Base-by-base conservation (phyloP, 139 green algal genomes). In the Chlorella sp. region DNA sequence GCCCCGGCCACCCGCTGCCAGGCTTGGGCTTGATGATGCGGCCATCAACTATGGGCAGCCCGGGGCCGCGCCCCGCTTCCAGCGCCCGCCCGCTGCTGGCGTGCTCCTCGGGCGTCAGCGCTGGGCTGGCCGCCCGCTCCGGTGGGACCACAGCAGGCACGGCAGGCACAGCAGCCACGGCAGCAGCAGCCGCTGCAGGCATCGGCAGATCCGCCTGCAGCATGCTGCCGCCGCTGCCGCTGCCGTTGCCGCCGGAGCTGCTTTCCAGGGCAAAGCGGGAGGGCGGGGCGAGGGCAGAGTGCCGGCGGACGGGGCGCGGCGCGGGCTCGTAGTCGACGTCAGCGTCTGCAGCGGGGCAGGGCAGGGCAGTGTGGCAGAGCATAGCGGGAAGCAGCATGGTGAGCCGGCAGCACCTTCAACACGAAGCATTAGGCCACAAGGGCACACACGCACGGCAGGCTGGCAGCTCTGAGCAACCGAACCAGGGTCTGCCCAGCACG, bases 261-360 rank as follows among this genome's bases (percentile, higher is more conserved):
- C 83, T 88, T 39, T 88, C 83, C 64, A 88, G 37, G 3, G 83
- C 83, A 80, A 88, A 88, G 37, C 83, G 83, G 24, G 83, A 88
- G 28, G 83, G 83, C 26, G 21, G n/a, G 0, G 83, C 64, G 5
- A 71, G 64, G 21, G 64, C 21, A 26, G 83, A 88, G 83, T 88
- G 64, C 36, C 83, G 83, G 37, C 83, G 83, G 12, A 19, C 34
- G 37, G 39, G 39, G 83, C 83, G 83, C 3, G 36, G 83, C 16
- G 68, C 37, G 1, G 61, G 83, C 83, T 88, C 64, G 66, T 88
- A 80, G 39, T 88, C 83, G 5, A 16, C 30, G n/a, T 88, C 83
- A 2, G 40, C 19, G 26, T 87, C 83, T 79, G 64, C 83, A 36
- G 32, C 14, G 48, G 28, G 21, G 22, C 64, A 12, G 42, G 79